Evolutionary conservation across 805 yeast genomes (phyloP).

Genomic region (Kuraishia floccosa): DNA sequence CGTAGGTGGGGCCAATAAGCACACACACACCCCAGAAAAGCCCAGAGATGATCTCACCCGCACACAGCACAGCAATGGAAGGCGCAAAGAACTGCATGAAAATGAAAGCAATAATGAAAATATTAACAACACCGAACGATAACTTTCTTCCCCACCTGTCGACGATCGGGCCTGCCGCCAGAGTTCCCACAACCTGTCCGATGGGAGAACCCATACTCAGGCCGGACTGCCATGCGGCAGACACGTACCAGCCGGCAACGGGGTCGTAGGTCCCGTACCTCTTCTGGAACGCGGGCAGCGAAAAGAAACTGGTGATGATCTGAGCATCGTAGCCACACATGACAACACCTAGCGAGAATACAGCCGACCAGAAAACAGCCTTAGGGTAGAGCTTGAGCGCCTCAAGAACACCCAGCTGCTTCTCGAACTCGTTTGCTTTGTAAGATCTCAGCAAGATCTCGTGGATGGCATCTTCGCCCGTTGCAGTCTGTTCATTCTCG

Average conservation of each 20-base stretch:
- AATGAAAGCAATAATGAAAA: slow-evolving; percentile 17
- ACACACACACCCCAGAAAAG: slow-evolving; percentile 46
- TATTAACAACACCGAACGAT: slow-evolving; percentile 20
- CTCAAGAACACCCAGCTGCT: slow-evolving; percentile 1
- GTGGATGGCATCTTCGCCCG: slow-evolving; percentile 1
- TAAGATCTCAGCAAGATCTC: slow-evolving; percentile 1
- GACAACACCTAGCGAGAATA: slow-evolving; percentile 23
- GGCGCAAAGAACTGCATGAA: slow-evolving; percentile 29
- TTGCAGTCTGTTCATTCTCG: background rate
- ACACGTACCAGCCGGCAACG: slow-evolving; percentile 18
- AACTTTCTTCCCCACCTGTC: slow-evolving; percentile 30
- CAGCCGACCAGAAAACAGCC: slow-evolving; percentile 26
- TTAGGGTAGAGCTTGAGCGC: slow-evolving; percentile 11
- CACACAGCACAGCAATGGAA: slow-evolving; percentile 22
- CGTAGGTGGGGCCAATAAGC: slow-evolving; percentile 38
- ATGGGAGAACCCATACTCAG: slow-evolving; percentile 16
- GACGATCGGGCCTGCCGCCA: slow-evolving; percentile 25
- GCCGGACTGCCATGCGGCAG: slow-evolving; percentile 33
- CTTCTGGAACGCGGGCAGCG: slow-evolving; percentile 21
- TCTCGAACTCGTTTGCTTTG: slow-evolving; percentile 2
- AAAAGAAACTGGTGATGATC: slow-evolving; percentile 24
- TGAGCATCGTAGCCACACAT: slow-evolving; percentile 32
- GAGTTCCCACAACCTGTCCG: slow-evolving; percentile 7
- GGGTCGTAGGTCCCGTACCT: slow-evolving; percentile 17
- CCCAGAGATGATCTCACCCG: slow-evolving; percentile 32